Percentiles rank a stretch among this genome's conserved stretches.
These are phyloP conservation scores for Ormosia semicastrata DNA, from an alignment of 306 rosid species.

Conservation along the genomic window DNA sequence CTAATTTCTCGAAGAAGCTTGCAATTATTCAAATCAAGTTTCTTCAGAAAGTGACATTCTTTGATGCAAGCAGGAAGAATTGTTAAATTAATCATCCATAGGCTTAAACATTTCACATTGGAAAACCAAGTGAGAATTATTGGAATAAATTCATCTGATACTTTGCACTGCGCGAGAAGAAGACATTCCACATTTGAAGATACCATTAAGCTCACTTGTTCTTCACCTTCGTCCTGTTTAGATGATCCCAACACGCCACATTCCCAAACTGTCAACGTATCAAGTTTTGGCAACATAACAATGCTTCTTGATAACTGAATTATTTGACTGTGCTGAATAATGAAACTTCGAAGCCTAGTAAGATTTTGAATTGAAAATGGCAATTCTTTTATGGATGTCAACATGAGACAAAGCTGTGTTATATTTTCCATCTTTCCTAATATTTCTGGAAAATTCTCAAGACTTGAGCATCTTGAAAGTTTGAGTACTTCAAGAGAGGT, in stretches of 20 bases:
- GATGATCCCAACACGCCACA: too few species aligned
- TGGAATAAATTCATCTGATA: conserved; percentile 9
- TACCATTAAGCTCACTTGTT: too few species aligned
- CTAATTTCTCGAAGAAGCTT: background rate
- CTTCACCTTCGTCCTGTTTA: too few species aligned
- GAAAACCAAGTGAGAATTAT: background rate
- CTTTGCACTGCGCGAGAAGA: too few species aligned
- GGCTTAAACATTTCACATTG: background rate
- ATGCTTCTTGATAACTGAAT: too few species aligned
- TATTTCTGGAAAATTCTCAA: background rate
- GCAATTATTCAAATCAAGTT: background rate
- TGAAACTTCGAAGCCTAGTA: too few species aligned
- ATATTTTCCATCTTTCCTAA: background rate
- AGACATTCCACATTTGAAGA: too few species aligned
- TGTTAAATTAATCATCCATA: background rate
- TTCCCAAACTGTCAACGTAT: too few species aligned
- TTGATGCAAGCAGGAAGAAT: background rate
- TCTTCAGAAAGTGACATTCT: background rate
- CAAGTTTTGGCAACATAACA: too few species aligned
- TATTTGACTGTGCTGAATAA: too few species aligned
- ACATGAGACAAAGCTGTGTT: too few species aligned
- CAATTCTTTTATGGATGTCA: background rate
- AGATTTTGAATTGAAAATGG: background rate
- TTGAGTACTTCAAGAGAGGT: background rate
- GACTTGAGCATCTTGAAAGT: background rate